Evolutionary conservation across 345 rosid genomes (phyloP).

Genomic region (Citrus hindsii): DNA sequence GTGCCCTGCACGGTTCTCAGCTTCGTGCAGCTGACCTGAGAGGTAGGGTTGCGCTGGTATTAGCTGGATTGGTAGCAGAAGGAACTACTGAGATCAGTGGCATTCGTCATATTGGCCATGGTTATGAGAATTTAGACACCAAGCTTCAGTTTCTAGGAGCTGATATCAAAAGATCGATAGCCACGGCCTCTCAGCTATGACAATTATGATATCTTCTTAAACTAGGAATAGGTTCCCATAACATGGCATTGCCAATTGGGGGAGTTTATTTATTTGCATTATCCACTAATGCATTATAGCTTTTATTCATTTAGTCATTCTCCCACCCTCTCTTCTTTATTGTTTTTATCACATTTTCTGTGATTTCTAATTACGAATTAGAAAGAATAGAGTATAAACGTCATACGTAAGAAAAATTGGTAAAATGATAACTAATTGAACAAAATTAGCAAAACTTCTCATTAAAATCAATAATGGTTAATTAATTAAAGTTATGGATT

Average conservation of each 20-base stretch:
- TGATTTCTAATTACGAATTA: too few species aligned
- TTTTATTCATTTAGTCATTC: not conserved
- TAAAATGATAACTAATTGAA: too few species aligned
- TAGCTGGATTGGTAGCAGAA: constrained; percentile 29
- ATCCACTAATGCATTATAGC: not conserved
- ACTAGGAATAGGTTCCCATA: not conserved
- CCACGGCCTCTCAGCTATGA: not conserved
- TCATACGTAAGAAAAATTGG: too few species aligned
- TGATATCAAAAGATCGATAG: constrained; percentile 16
- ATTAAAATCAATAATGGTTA: too few species aligned
- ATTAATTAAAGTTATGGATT: too few species aligned
- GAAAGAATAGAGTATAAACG: too few species aligned
- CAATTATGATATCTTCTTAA: not conserved
- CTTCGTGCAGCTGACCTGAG: constrained; percentile 26
- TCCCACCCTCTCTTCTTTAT: too few species aligned
- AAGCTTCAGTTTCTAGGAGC: constrained; percentile 29
- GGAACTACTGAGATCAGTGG: constrained; percentile 24
- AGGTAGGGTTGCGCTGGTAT: constrained; percentile 24
- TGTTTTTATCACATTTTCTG: too few species aligned
- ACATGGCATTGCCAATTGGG: too few species aligned
- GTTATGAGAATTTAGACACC: constrained; percentile 24
- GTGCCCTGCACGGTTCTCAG: constrained; percentile 13
- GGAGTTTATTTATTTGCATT: not conserved
- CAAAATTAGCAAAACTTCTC: too few species aligned
- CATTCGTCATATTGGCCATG: constrained; percentile 24